A percentile compares a stretch with the other conserved stretches of the same genome.
These are phyloP conservation scores for Candida schatavii DNA, from an alignment of 805 yeast species.

Conservation along the genomic window DNA sequence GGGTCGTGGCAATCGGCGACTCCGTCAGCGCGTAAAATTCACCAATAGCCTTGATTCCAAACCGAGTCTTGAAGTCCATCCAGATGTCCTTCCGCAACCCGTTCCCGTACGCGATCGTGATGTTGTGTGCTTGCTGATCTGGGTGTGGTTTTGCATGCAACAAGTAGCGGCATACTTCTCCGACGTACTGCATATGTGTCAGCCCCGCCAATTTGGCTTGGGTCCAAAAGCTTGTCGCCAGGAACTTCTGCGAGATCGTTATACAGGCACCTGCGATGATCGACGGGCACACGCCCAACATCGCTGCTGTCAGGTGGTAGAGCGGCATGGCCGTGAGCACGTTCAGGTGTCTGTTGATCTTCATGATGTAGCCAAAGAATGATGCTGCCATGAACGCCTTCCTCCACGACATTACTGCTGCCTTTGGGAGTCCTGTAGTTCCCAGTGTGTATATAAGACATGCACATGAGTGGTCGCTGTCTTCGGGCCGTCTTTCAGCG, in stretches of 20 bases:
- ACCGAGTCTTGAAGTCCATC: constrained; percentile 73
- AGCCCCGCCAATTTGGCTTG: constrained; percentile 71
- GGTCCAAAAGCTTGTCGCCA: constrained; percentile 84
- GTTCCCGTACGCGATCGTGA: constrained; percentile 80
- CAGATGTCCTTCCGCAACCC: constrained; percentile 90
- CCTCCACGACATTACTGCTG: constrained; percentile 91
- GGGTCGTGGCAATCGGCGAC: constrained; percentile 84
- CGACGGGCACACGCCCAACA: constrained; percentile 76
- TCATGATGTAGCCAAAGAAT: constrained; percentile 67
- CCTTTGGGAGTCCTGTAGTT: constrained; percentile 91
- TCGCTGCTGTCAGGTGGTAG: constrained; percentile 91
- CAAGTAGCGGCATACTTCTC: constrained; percentile 89
- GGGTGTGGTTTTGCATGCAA: constrained; percentile 63
- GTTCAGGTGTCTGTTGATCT: constrained; percentile 50
- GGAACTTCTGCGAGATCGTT: constrained; percentile 77
- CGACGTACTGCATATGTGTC: constrained; percentile 88
- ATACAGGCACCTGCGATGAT: constrained; percentile 66
- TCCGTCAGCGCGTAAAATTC: constrained; percentile 95
- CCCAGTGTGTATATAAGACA: constrained; percentile 88
- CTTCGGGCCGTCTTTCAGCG: constrained; percentile 54
- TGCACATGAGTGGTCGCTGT: constrained; percentile 60
- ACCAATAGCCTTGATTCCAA: constrained; percentile 71
- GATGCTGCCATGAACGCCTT: constrained; percentile 71
- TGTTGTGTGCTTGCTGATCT: constrained; percentile 59
- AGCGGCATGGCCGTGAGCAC: constrained; percentile 93